These are phyloP conservation scores for Fusarium irregulare DNA, from an alignment of 2,329 filamentous ascomycete genomes.

Conservation along the genomic window DNA sequence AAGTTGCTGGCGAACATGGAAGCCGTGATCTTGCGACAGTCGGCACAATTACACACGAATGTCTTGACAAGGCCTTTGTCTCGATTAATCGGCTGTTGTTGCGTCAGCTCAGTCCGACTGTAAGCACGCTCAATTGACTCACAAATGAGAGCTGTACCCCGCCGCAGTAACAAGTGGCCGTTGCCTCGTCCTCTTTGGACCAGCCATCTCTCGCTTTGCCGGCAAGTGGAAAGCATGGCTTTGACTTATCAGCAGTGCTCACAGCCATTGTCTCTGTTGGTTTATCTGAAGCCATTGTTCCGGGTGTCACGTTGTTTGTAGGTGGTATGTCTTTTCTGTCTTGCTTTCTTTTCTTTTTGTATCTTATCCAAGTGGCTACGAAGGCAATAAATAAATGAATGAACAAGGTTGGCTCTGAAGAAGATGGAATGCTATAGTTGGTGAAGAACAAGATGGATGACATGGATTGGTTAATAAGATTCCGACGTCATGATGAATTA, in stretches of 20 bases:
- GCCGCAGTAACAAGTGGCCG: conserved; percentile 69
- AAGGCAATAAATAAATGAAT: background rate
- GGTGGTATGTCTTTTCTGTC: background rate
- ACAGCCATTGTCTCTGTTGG: background rate
- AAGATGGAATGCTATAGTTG: background rate
- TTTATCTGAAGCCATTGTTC: background rate
- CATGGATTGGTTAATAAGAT: background rate
- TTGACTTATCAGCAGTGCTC: background rate
- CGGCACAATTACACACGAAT: conserved; percentile 70
- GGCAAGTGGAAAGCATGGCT: conserved; percentile 21
- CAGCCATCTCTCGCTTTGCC: conserved; percentile 56
- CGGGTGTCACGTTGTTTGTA: background rate
- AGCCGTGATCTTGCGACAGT: conserved; percentile 72
- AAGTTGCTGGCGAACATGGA: conserved; percentile 73
- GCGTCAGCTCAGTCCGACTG: fast-evolving
- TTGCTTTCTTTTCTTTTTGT: background rate
- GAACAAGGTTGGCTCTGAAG: fast-evolving
- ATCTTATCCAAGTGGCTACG: fast-evolving
- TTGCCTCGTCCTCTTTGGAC: conserved; percentile 60
- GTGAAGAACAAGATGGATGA: background rate
- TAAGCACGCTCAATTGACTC: conserved; percentile 39
- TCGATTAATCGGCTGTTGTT: background rate
- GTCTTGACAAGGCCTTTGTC: conserved; percentile 55
- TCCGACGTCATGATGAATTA: background rate
- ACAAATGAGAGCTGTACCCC: conserved; percentile 66